Evolutionary conservation across 2,329 filamentous ascomycete species (phyloP).

Genomic region (Penicillium sp.): DNA sequence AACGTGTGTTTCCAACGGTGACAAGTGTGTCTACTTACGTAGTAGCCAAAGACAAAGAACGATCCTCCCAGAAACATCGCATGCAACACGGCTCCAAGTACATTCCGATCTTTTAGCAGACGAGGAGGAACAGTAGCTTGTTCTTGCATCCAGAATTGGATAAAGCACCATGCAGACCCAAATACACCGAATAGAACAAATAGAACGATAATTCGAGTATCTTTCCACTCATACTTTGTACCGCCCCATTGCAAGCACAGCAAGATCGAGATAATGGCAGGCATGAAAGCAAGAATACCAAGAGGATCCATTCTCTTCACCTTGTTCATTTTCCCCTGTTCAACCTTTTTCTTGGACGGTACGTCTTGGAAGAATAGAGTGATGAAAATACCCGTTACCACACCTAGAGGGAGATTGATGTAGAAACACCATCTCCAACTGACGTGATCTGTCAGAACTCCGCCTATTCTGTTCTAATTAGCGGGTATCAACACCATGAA

Average conservation of each 20-base stretch:
- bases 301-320: conserved; percentile 36
- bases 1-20: background rate
- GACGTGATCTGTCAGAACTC: conserved; percentile 38
- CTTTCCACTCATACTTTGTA: conserved; percentile 42
- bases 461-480: conserved; percentile 34
- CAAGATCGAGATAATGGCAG: conserved; percentile 43
- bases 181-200: conserved; percentile 48
- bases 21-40: conserved; percentile 24
- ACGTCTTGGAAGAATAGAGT: conserved; percentile 28
- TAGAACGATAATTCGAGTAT: conserved; percentile 43
- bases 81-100: conserved; percentile 39
- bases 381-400: conserved; percentile 30
- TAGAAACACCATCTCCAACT: conserved; percentile 44
- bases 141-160: conserved; percentile 40
- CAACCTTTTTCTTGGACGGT: conserved; percentile 18
- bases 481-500: background rate
- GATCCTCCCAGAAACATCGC: conserved; percentile 42
- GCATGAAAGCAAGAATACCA: conserved; percentile 44
- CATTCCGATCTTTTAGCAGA: conserved; percentile 41
- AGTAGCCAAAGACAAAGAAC: conserved; percentile 44
- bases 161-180: conserved; percentile 36
- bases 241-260: conserved; percentile 47
- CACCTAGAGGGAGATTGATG: conserved; percentile 37
- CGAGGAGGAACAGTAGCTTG: conserved; percentile 44
- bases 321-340: conserved; percentile 17